Conservation (phyloP, 202 grass and related monocot genomes). For the Carex sylvatica region DNA sequence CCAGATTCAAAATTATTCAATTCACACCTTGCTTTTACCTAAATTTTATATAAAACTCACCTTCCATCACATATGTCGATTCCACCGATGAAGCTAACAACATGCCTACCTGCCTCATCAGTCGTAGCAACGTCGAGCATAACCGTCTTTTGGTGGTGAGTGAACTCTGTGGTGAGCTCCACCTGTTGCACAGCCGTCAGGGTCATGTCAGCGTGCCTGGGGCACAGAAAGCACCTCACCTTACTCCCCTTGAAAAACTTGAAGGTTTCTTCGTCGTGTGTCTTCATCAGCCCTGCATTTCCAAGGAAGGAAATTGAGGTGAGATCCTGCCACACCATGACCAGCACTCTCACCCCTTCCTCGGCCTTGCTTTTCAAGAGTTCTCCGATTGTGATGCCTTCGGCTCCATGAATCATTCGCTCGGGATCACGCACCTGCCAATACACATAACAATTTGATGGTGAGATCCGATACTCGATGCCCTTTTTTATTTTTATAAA, state of each 20-base stretch:
- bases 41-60: background rate
- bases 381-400: constrained; percentile 59
- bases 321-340: constrained; percentile 88
- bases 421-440: constrained; percentile 51
- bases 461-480: background rate
- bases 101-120: constrained; percentile 26
- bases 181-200: constrained; percentile 59
- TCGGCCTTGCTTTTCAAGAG: constrained; percentile 74
- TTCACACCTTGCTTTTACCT: no score
- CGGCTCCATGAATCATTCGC: constrained; percentile 45
- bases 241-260: constrained; percentile 54
- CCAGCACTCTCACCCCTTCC: constrained; percentile 68
- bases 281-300: constrained; percentile 70
- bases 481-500: background rate
- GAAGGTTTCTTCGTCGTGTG: constrained; percentile 69
- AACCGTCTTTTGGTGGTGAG: constrained; percentile 89
- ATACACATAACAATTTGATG: background rate
- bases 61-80: constrained; percentile 55
- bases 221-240: constrained; percentile 84
- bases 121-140: constrained; percentile 45
- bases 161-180: constrained; percentile 56
- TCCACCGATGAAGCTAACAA: constrained; percentile 72
- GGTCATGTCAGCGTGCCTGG: constrained; percentile 43
- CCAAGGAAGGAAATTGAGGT: constrained; percentile 68
- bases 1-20: no score